Conservation (phyloP, 2,329 filamentous ascomycete species). For the Xylariales sp. region DNA sequence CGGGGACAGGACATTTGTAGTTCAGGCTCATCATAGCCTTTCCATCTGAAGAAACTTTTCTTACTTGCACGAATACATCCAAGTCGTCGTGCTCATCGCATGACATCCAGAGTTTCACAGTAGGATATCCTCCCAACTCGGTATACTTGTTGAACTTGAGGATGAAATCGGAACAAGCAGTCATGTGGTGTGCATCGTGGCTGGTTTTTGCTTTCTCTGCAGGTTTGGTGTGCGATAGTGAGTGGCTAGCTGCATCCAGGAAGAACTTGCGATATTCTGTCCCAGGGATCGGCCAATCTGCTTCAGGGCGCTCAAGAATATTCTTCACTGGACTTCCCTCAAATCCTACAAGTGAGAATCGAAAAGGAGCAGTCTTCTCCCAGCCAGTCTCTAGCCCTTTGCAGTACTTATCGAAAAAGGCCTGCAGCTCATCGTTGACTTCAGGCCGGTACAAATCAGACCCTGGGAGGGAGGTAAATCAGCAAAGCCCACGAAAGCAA, state of each 20-base stretch:
- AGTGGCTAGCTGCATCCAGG: neutral
- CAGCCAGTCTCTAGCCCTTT: constrained; percentile 13
- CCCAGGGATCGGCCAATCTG: neutral
- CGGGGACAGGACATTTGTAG: constrained; percentile 6
- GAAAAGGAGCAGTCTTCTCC: constrained; percentile 12
- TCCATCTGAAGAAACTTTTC: constrained; percentile 12
- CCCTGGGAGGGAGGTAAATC: neutral
- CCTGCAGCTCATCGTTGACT: constrained; percentile 15
- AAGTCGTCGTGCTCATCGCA: constrained; percentile 11
- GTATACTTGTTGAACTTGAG: constrained; percentile 6
- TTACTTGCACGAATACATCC: constrained; percentile 17
- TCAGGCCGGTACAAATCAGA: constrained; percentile 17
- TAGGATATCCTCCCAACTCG: constrained; percentile 5
- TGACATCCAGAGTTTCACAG: constrained; percentile 11
- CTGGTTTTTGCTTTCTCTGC: neutral
- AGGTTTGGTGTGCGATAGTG: neutral
- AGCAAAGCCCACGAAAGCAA: neutral
- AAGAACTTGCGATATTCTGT: neutral
- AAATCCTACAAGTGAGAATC: constrained; percentile 5
- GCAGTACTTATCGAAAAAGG: constrained; percentile 15
- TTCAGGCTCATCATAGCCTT: constrained; percentile 13
- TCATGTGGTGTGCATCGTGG: constrained; percentile 1
- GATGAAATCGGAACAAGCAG: constrained; percentile 1
- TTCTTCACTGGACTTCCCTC: neutral
- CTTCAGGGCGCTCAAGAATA: constrained; percentile 1